These are phyloP conservation scores for Plasmodium malariae DNA, from an alignment of 169 alveolate species.

Conservation along the genomic window DNA sequence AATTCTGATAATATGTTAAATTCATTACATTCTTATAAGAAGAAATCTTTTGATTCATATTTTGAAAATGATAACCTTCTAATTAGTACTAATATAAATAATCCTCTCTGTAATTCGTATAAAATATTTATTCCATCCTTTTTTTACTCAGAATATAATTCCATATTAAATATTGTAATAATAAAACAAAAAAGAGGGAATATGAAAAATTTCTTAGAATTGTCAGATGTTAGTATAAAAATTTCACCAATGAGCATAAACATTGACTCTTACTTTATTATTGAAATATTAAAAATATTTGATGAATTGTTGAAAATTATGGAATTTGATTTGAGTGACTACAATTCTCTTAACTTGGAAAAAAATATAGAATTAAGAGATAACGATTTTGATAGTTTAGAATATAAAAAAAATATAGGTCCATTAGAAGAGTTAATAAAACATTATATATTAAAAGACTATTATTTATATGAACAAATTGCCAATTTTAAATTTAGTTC, in stretches of 20 bases:
- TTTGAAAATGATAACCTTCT: constrained; percentile 27
- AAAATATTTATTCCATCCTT: constrained; percentile 30
- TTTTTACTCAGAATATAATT: constrained; percentile 49
- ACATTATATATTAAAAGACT: constrained; percentile 53
- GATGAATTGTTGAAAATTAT: constrained; percentile 69
- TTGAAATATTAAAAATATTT: constrained; percentile 62
- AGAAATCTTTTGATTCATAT: constrained; percentile 15
- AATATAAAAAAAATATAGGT: constrained; percentile 65
- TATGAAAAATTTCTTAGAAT: constrained; percentile 72
- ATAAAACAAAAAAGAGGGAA: constrained; percentile 65
- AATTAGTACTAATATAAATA: constrained; percentile 35
- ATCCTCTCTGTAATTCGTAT: constrained; percentile 66
- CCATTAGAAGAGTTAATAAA: constrained; percentile 63
- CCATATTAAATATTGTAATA: constrained; percentile 44
- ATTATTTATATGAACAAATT: constrained; percentile 67
- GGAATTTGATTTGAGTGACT: constrained; percentile 60
- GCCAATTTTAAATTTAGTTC: constrained; percentile 55
- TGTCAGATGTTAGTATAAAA: constrained; percentile 60
- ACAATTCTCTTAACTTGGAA: constrained; percentile 73
- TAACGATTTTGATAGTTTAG: constrained; percentile 62
- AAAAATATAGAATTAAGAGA: constrained; percentile 68
- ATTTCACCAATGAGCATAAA: constrained; percentile 70
- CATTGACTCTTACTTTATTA: constrained; percentile 73
- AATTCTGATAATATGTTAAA: constrained; percentile 21
- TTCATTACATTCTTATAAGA: constrained; percentile 1